Percentiles rank a stretch among this genome's conserved stretches.
Conservation (phyloP, 495 filamentous ascomycete species). For the Rhypophila decipiens region DNA sequence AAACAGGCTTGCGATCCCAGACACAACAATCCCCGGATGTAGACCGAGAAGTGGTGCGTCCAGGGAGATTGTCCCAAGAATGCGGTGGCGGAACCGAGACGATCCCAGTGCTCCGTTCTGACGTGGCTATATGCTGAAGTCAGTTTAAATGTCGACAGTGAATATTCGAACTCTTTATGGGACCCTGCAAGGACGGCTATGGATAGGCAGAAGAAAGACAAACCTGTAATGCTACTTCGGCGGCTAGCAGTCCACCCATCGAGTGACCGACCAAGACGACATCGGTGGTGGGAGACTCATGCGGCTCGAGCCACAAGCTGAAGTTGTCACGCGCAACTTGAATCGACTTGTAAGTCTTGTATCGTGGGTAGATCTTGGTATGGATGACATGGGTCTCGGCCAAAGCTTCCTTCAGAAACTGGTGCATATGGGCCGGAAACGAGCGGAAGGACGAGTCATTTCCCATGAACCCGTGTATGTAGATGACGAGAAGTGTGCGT, state of each 20-base stretch:
- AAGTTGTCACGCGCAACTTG: slow-evolving; percentile 72
- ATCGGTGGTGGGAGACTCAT: slow-evolving; percentile 69
- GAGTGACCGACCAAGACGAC: slow-evolving; percentile 82
- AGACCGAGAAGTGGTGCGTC: slow-evolving; percentile 86
- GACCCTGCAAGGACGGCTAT: neutral
- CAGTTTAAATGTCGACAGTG: no score
- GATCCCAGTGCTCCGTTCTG: slow-evolving; percentile 1
- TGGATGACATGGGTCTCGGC: slow-evolving; percentile 72
- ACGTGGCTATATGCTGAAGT: slow-evolving; percentile 8
- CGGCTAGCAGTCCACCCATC: slow-evolving; percentile 79
- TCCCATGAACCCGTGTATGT: slow-evolving; percentile 92
- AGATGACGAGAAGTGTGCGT: slow-evolving; percentile 71
- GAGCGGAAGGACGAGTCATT: slow-evolving; percentile 80
- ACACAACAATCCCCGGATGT: slow-evolving; percentile 77
- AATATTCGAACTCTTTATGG: no score
- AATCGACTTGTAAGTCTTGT: slow-evolving; percentile 73
- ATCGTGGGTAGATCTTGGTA: slow-evolving; percentile 87
- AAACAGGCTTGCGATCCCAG: slow-evolving; percentile 74
- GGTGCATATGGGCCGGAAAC: slow-evolving; percentile 84
- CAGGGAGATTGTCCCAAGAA: slow-evolving; percentile 76
- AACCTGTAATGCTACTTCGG: slow-evolving; percentile 67
- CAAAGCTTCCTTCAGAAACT: slow-evolving; percentile 60
- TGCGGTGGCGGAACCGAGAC: slow-evolving; percentile 59
- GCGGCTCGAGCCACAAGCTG: slow-evolving; percentile 72
- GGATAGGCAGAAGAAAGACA: slow-evolving; percentile 15